Evolutionary conservation across 768 basidiomycete genomes (phyloP).

Genomic region (Rhodotorula babjevae): DNA sequence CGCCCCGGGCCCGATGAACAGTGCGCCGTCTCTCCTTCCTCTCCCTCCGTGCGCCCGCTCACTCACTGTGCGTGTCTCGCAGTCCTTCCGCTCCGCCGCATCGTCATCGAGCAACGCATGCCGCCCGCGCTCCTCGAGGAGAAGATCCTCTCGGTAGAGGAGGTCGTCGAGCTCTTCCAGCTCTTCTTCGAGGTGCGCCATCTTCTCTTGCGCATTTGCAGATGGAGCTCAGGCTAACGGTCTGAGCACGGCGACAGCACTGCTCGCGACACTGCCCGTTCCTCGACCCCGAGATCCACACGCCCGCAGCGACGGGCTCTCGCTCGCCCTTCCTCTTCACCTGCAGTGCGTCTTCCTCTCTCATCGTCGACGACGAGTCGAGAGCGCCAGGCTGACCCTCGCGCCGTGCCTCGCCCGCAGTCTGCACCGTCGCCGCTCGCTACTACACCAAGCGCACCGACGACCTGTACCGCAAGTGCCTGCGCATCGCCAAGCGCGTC

Average conservation of each 20-base stretch:
- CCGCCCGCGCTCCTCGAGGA: slow-evolving; percentile 39
- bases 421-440: slow-evolving; percentile 89
- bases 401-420: slow-evolving; percentile 49
- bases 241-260: neutral
- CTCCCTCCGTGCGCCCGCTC: neutral
- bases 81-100: slow-evolving; percentile 40
- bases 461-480: slow-evolving; percentile 63
- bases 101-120: slow-evolving; percentile 42
- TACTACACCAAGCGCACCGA: slow-evolving; percentile 79
- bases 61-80: slow-evolving; percentile 44
- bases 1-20: slow-evolving; percentile 42
- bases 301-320: slow-evolving; percentile 85
- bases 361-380: neutral
- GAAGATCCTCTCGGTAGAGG: slow-evolving; percentile 50
- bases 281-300: slow-evolving; percentile 83
- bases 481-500: slow-evolving; percentile 55
- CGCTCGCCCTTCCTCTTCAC: slow-evolving; percentile 92
- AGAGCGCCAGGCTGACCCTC: no score
- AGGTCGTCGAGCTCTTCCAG: slow-evolving; percentile 84
- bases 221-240: neutral
- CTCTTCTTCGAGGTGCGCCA: slow-evolving; percentile 51
- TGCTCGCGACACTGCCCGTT: slow-evolving; percentile 57
- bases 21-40: slow-evolving; percentile 13
- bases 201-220: no score
- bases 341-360: slow-evolving; percentile 63